Evolutionary conservation across 192 early-diverging fungal species (phyloP).

Genomic region (Coemansia asiatica): DNA sequence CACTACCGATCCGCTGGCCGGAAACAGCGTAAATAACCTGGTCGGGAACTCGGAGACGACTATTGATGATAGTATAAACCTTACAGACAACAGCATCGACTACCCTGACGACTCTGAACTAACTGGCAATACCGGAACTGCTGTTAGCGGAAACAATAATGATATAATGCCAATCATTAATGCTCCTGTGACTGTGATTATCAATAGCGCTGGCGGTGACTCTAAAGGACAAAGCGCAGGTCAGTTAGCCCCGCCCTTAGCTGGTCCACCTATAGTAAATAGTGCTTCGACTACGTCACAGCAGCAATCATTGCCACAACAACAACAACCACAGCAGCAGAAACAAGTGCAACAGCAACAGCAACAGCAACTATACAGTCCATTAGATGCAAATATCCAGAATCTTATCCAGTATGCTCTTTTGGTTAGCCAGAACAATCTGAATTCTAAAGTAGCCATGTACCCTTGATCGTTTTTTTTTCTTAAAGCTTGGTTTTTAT

Average conservation of each 20-base stretch:
- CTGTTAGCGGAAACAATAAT: constrained; percentile 50
- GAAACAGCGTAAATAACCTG: constrained; percentile 11
- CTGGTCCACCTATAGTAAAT: background rate
- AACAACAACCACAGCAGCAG: constrained; percentile 9
- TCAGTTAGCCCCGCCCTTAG: background rate
- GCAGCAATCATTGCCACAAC: constrained; percentile 4
- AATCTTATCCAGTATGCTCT: constrained; percentile 27
- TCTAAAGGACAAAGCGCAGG: background rate
- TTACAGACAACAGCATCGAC: constrained; percentile 23
- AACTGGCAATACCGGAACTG: constrained; percentile 45
- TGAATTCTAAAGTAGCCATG: background rate
- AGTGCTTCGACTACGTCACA: background rate
- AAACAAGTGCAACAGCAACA: constrained; percentile 11
- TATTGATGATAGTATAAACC: constrained; percentile 40
- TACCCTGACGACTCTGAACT: constrained; percentile 41
- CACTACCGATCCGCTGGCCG: constrained; percentile 3
- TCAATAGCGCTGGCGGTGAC: constrained; percentile 7
- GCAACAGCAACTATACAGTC: constrained; percentile 10
- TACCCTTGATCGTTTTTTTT: background rate
- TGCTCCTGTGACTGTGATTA: constrained; percentile 50
- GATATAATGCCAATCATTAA: constrained; percentile 53
- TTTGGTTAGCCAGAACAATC: constrained; percentile 19
- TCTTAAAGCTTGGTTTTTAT: background rate
- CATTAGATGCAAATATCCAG: constrained; percentile 19
- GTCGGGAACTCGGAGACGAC: constrained; percentile 41